Base-by-base conservation (phyloP, 2,329 filamentous ascomycete species). In the Penicillium sp. region DNA sequence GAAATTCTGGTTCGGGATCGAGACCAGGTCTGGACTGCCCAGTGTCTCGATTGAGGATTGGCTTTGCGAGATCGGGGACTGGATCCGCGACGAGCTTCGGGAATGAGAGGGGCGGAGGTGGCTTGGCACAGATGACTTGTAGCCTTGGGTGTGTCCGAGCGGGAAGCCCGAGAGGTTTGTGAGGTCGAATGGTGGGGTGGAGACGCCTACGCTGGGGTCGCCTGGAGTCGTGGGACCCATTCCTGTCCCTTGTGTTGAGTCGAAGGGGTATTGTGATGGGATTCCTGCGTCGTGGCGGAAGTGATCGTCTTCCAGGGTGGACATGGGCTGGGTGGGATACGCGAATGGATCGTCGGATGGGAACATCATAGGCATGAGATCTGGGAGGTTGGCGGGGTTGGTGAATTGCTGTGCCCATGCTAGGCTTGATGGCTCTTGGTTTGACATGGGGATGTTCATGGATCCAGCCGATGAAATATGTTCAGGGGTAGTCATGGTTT, bases 331-430 rank as follows among this genome's bases (percentile, higher is more conserved):
- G 31, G 75, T 78, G 14, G 77, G 77, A 58, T 81, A 81, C 5
- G 77, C 78, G 55, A 80, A 80, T 13, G 78, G 78, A 52, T 81
- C 78, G 53, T 75, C 74, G 2, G 78, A 79, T 4, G 78, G 77
- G 56, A 77, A 81, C 78, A 81, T 81, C 61, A 80, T 77, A 8
- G 75, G 75, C 71, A 77, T 78, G 38, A 81, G 67, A 60, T 80
- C 78, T 1, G 77, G 77, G 14, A 80, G 69, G 50, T 72, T 71
- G 36, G 57, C 59, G 7, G 62, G 48, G 45, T 66, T 70, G 31
- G 65, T 64, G 49, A 75, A 69, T 38, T 68, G 70, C 36, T 71
- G 72, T 11, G 72, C 58, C 54, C 70, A 73, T 14, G 65, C 63
- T 32, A 66, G 58, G 24, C 60, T 56, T 6, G 69, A 61, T 11